Base-by-base conservation (phyloP, 2,329 filamentous ascomycete species). In the Fusarium sp. region DNA sequence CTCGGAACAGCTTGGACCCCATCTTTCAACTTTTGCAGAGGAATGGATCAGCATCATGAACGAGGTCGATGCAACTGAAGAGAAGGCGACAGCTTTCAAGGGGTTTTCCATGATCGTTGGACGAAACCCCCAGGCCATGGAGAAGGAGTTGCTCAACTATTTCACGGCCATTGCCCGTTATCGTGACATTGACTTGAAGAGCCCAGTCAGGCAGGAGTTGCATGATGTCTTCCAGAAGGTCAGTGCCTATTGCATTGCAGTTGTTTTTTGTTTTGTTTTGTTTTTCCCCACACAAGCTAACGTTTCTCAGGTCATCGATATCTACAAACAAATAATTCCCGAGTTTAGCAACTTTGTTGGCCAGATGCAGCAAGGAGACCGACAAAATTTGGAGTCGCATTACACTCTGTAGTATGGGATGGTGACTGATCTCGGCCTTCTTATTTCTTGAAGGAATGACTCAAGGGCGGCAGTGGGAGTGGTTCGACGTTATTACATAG, bases 41-140 rank as follows among this genome's bases (percentile, higher is more conserved):
- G 90, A 93, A 41, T 98, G 98, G 85, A 84, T 99, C 61, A 87
- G 86, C 58, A 90, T 92, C 6, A 97, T 99, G 89, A 89, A 90
- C 68, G 93, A 94, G 72, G 92, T 98, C 38, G 92, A 94, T 59
- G 92, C 94, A 78, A 96, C 94, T 6, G 94, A 97, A 69, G 96
- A 99, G 83, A 99, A 99, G 84, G 94, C 93, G 2, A 95, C 95
- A 32, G 96, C 96, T 0, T 94, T 98, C 81, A 91, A 94, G 78
- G 96, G 96, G 1, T 98, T 99, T 84, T 93, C 94, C 62, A 88
- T 93, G 75, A 89, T 97, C 54, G 93, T 98, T 8, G 89, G 93
- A 70, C 90, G 91, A 79, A 98, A 98, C 78, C 96, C 96, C 2
- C 90, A 95, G 79, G 94, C 95, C 5, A 96, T 99, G 90, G 96